Base-by-base conservation (phyloP, 2,329 filamentous ascomycete species). In the Apiospora phragmitis region DNA sequence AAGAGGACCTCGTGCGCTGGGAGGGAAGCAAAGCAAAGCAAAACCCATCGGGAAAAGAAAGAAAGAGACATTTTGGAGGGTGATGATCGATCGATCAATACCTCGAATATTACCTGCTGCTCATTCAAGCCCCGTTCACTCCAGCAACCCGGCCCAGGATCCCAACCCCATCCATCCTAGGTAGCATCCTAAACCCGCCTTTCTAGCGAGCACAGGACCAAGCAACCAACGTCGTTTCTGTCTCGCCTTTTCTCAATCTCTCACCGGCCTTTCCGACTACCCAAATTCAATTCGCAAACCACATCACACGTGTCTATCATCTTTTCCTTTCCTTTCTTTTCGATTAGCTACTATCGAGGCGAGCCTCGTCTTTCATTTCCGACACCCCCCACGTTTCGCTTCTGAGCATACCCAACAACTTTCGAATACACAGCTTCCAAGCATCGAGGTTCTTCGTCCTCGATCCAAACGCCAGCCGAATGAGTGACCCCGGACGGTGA, bases 401-500 rank as follows among this genome's bases (percentile, higher is more conserved):
- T 38, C 32, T 11, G 29, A n/a, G 18, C 32, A 62, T n/a, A 38
- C 38, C 55, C 29, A 62, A 5, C 55, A 14, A 24, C 55, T 38
- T 62, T 62, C 55, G 32, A 32, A 55, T 29, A 59, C 32, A 38
- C 55, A 38, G 32, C 29, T 38, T 62, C 4, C 9, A 38, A 38
- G 32, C 29, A 38, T 70, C 69, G 68, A 51, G 69, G 71, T 49
- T 66, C 43, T 67, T 38, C 65, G 35, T 47, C 68, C 69, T 69
- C 68, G 66, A 67, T 70, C 41, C 38, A 66, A 67, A 67, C 51
- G 32, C 26, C 29, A 68, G 66, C 69, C 71, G 69, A 65, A 72
- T 72, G 71, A 70, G 59, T 59, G 71, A 65, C 67, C 59, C 69
- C 45, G 43, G 66, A 69, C 71, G 71, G 69, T 72, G 67, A 72